Evolutionary conservation across 1,139 yeast genomes (phyloP).

Genomic region (Suhomyces wounanorum): DNA sequence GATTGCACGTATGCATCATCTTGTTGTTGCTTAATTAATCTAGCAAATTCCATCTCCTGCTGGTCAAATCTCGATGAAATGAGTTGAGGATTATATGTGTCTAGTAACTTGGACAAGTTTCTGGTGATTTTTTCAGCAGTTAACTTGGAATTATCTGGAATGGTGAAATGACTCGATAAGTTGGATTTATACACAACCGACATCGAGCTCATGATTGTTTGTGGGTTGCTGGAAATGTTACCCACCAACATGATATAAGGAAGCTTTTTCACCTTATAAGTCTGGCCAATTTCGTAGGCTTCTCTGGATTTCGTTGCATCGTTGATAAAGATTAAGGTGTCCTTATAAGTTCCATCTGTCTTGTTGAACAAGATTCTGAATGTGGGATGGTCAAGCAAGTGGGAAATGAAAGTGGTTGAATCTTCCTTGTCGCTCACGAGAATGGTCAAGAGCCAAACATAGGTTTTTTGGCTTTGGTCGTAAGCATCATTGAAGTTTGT

Average conservation of each 20-base stretch:
- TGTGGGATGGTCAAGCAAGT: conserved; percentile 27
- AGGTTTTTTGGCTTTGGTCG: conserved; percentile 39
- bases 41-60: conserved; percentile 53
- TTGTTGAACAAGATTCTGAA: conserved; percentile 39
- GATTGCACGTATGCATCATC: conserved; percentile 58
- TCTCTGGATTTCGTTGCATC: conserved; percentile 48
- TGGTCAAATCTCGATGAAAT: conserved; percentile 52
- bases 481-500: conserved; percentile 48
- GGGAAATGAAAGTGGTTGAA: conserved; percentile 28
- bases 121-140: conserved; percentile 33
- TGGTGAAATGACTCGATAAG: conserved; percentile 26
- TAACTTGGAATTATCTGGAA: conserved; percentile 20
- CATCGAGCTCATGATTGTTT: conserved; percentile 51
- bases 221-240: conserved; percentile 53
- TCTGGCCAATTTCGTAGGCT: conserved; percentile 50
- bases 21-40: conserved; percentile 55
- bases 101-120: conserved; percentile 38
- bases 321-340: conserved; percentile 44
- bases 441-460: conserved; percentile 48
- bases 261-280: conserved; percentile 39
- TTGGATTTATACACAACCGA: conserved; percentile 49
- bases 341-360: conserved; percentile 36
- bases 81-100: conserved; percentile 53
- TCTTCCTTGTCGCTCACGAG: conserved; percentile 40
- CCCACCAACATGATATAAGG: conserved; percentile 52